These are phyloP conservation scores for Macrophomina pseudophaseolina DNA, from an alignment of 2,329 filamentous ascomycete genomes.

Conservation along the genomic window DNA sequence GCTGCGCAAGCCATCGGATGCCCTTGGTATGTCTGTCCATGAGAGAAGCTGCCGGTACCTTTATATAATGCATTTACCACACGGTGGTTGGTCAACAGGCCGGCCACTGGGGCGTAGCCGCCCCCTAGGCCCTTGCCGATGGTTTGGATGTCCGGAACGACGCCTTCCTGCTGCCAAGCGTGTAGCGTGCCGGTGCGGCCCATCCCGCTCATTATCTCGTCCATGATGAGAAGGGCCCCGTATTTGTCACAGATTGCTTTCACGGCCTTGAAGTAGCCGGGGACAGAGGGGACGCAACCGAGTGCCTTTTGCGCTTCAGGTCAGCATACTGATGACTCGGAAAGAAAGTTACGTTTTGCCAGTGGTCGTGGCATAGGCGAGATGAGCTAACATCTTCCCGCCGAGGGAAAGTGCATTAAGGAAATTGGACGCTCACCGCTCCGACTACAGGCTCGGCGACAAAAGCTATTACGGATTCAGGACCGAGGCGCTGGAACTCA, in stretches of 20 bases:
- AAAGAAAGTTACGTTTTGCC: background rate
- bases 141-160: constrained; percentile 68
- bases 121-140: constrained; percentile 70
- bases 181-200: constrained; percentile 65
- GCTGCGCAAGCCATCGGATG: constrained; percentile 65
- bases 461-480: constrained; percentile 72
- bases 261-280: constrained; percentile 73
- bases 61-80: constrained; percentile 56
- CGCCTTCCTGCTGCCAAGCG: constrained; percentile 64
- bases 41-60: constrained; percentile 57
- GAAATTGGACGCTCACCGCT: constrained; percentile 56
- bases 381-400: background rate
- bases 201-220: constrained; percentile 77
- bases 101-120: constrained; percentile 67
- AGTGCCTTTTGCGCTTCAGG: constrained; percentile 55
- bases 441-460: constrained; percentile 76
- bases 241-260: constrained; percentile 71
- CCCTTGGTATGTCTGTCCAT: constrained; percentile 65
- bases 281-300: constrained; percentile 69
- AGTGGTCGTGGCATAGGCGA: no score
- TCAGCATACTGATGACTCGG: background rate
- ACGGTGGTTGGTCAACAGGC: constrained; percentile 59
- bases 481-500: constrained; percentile 68
- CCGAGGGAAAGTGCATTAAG: no score
- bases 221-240: constrained; percentile 75